Percentiles rank a stretch among this genome's conserved stretches.
Evolutionary conservation across 805 yeast genomes (phyloP).

Genomic region (Ogataea wickerhamii): DNA sequence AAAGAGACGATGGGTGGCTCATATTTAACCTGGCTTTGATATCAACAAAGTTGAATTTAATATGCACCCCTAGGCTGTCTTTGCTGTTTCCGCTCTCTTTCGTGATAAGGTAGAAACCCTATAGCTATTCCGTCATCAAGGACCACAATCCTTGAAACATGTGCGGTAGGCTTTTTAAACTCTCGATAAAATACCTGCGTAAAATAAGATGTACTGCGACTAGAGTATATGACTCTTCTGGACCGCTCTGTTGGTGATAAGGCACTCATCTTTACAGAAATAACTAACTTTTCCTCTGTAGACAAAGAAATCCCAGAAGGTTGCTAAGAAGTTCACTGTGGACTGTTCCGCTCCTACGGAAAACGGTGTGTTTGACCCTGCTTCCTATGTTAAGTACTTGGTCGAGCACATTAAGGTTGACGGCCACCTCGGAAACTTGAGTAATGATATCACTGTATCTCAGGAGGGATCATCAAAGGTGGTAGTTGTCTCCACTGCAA

Average conservation of each 20-base stretch:
- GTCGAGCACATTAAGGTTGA: constrained; percentile 99
- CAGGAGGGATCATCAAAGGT: constrained; percentile 84
- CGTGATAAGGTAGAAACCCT: constrained; percentile 5
- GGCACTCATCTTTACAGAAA: neutral
- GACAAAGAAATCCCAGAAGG: constrained; percentile 75
- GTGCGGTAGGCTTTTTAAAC: constrained; percentile 24
- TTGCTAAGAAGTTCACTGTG: constrained; percentile 86
- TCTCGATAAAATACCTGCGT: neutral
- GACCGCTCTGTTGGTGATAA: too few relatives aligned
- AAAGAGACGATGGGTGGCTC: constrained; percentile 7
- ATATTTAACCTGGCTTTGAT: constrained; percentile 22
- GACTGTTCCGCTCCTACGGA: constrained; percentile 97
- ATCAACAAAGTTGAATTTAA: neutral
- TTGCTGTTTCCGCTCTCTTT: neutral
- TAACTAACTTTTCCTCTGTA: constrained; percentile 26
- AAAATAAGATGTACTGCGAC: too few relatives aligned
- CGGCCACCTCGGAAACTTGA: constrained; percentile 93
- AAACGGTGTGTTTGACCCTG: constrained; percentile 96
- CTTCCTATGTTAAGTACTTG: constrained; percentile 96
- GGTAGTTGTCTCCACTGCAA: constrained; percentile 83
- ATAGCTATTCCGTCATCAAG: constrained; percentile 12
- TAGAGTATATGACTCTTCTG: too few relatives aligned
- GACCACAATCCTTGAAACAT: constrained; percentile 5
- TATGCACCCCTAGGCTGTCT: neutral
- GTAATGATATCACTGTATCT: constrained; percentile 86